These are phyloP conservation scores for Pseudogymnoascus sp. DNA, from an alignment of 2,329 filamentous ascomycete species.

Conservation along the genomic window DNA sequence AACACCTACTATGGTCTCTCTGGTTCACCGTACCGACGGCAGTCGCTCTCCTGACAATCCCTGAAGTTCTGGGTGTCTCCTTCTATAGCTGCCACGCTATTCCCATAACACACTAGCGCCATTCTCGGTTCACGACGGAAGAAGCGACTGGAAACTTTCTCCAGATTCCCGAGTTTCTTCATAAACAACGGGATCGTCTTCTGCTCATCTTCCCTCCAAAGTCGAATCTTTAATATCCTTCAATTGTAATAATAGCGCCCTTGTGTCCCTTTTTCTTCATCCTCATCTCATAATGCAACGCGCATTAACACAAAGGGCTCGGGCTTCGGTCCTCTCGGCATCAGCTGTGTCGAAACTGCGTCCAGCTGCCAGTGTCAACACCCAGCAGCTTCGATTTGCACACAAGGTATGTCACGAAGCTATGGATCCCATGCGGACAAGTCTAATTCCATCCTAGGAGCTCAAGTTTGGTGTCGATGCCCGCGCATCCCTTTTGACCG, in stretches of 20 bases:
- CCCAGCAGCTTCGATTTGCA: constrained; percentile 90
- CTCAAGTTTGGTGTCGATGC: constrained; percentile 97
- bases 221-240: constrained; percentile 11
- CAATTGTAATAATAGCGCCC: constrained; percentile 13
- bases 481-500: constrained; percentile 79
- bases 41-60: not conserved
- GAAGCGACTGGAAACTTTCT: constrained; percentile 12
- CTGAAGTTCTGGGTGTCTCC: not conserved
- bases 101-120: not conserved
- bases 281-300: constrained; percentile 73
- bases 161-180: constrained; percentile 8
- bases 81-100: constrained; percentile 1
- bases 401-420: constrained; percentile 69
- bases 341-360: constrained; percentile 60
- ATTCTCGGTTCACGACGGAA: constrained; percentile 8
- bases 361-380: constrained; percentile 56
- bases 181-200: constrained; percentile 6
- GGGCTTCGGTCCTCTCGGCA: constrained; percentile 71
- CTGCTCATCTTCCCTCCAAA: constrained; percentile 12
- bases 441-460: constrained; percentile 52
- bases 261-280: constrained; percentile 8
- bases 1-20: not conserved
- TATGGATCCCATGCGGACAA: not conserved
- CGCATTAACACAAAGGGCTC: constrained; percentile 74
- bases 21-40: not conserved